Conservation (phyloP, 192 early-diverging fungal genomes). For the Rhizophagus prolifer region DNA sequence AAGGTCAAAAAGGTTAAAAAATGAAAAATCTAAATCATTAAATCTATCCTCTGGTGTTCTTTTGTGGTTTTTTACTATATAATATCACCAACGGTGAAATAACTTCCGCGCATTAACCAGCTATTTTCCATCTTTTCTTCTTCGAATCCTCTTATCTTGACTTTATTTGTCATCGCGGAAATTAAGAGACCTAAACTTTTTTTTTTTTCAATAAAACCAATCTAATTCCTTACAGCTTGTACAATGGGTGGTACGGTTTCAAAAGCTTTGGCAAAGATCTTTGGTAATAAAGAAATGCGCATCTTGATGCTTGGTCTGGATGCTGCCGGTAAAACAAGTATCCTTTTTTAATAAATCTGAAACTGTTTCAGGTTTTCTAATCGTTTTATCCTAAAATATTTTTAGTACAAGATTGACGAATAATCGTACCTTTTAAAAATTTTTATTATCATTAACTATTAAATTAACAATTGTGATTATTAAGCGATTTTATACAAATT, state of each 20-base stretch:
- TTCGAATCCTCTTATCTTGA: background rate
- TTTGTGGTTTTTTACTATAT: too few species aligned
- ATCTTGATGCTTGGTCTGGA: constrained; percentile 94
- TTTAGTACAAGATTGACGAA: background rate
- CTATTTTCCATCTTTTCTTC: background rate
- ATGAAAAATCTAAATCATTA: too few species aligned
- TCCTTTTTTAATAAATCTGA: constrained; percentile 2
- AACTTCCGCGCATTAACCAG: background rate
- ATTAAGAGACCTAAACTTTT: background rate
- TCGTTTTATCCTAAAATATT: background rate
- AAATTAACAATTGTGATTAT: background rate
- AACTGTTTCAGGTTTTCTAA: background rate
- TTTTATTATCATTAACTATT: background rate
- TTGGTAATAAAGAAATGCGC: constrained; percentile 95
- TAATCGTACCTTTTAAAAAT: background rate
- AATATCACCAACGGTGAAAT: background rate
- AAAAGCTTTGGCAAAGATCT: constrained; percentile 69
- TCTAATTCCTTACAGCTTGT: background rate
- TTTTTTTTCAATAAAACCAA: background rate
- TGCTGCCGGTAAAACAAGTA: constrained; percentile 92
- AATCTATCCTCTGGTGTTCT: too few species aligned
- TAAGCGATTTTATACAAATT: constrained; percentile 95
- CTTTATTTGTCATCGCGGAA: background rate
- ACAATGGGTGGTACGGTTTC: constrained; percentile 32
- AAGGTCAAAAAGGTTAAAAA: too few species aligned